phyloP scores from a whole-genome alignment of 1,284 basidiomycete species.

The Thecaphora frezii region DNA sequence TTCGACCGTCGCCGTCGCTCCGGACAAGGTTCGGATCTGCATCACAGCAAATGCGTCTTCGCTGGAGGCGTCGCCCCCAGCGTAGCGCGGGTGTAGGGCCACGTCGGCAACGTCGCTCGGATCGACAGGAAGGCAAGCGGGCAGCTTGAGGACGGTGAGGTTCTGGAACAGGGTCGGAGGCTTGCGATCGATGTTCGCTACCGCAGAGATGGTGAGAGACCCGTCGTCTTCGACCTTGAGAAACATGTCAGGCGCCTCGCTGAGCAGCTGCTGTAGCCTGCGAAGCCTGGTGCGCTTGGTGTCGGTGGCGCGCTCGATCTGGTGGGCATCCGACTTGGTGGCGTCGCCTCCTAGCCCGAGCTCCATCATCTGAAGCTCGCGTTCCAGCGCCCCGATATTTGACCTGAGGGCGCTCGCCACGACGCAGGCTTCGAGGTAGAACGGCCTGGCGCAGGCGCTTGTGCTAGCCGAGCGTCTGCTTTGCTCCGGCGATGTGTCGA shows the following conservation, averaged over 20 bases:
- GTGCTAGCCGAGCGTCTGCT: background rate
- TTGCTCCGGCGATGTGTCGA: constrained; percentile 6
- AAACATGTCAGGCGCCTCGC: constrained; percentile 46
- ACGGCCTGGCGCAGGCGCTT: background rate
- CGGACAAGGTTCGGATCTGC: constrained; percentile 11
- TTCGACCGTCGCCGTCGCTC: constrained; percentile 10
- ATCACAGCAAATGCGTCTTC: constrained; percentile 17
- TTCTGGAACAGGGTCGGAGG: constrained; percentile 42
- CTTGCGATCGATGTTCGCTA: constrained; percentile 43
- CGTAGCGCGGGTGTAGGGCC: constrained; percentile 11
- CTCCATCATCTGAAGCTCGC: constrained; percentile 41
- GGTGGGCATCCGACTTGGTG: constrained; percentile 7
- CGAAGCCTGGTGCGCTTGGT: constrained; percentile 27
- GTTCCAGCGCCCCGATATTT: constrained; percentile 29
- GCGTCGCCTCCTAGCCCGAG: constrained; percentile 19
- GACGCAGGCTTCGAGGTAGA: constrained; percentile 33
- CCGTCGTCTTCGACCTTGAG: constrained; percentile 20
- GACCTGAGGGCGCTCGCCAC: constrained; percentile 22
- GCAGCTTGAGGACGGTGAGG: constrained; percentile 33
- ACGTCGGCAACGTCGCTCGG: constrained; percentile 6
- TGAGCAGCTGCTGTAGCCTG: constrained; percentile 36
- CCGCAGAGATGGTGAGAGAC: constrained; percentile 26
- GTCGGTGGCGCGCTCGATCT: constrained; percentile 25
- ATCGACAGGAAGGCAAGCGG: constrained; percentile 6
- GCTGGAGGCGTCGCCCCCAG: constrained; percentile 15